Evolutionary conservation across 768 basidiomycete species (phyloP).

Genomic region (Tylopilus plumbeoviolaceoides): DNA sequence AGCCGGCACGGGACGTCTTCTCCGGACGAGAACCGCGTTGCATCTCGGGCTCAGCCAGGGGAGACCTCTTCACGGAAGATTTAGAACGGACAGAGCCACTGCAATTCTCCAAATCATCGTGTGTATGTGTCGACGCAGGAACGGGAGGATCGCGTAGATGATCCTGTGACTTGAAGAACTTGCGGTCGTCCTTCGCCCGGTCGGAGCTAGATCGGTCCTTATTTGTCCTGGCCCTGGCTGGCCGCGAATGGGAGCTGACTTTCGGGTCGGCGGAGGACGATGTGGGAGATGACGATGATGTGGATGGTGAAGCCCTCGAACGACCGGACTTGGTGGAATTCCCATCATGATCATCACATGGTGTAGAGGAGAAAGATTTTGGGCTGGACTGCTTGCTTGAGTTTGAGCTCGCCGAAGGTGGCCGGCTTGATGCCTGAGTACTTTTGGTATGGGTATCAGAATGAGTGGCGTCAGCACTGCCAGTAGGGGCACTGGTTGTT

Average conservation of each 20-base stretch:
- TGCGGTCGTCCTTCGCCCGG: constrained; percentile 17
- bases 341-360: constrained; percentile 11
- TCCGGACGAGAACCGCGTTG: constrained; percentile 9
- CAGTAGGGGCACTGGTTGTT: constrained; percentile 17
- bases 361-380: constrained; percentile 7
- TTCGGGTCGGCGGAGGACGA: constrained; percentile 14
- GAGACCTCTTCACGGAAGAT: constrained; percentile 14
- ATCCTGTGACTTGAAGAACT: constrained; percentile 21
- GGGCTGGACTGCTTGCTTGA: constrained; percentile 22
- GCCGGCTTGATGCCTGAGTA: constrained; percentile 26
- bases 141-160: constrained; percentile 17
- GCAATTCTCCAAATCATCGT: constrained; percentile 8
- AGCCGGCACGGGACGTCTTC: constrained; percentile 9
- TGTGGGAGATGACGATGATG: constrained; percentile 10
- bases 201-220: constrained; percentile 15
- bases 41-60: not conserved
- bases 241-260: constrained; percentile 13
- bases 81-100: constrained; percentile 10
- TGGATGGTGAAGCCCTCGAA: constrained; percentile 11
- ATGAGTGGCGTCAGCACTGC: constrained; percentile 18
- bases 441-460: constrained; percentile 20
- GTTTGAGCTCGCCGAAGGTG: constrained; percentile 30
- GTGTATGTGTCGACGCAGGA: constrained; percentile 11
- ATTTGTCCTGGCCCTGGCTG: constrained; percentile 11
- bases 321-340: constrained; percentile 9